Evolutionary conservation across 139 green algal species (phyloP).

Genomic region (Chlamydomonas eustigma): DNA sequence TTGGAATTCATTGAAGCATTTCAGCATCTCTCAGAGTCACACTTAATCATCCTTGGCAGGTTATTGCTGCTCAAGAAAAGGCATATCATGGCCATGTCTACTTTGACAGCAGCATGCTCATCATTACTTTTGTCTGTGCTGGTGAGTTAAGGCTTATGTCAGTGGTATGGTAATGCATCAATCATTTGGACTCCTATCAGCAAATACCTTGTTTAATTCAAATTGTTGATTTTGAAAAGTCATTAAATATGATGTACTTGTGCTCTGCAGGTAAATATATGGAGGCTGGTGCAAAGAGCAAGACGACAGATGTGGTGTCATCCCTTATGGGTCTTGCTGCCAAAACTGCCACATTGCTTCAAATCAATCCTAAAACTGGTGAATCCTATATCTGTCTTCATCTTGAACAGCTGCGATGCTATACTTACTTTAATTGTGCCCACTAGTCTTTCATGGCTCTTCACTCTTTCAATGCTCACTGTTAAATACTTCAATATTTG

Average conservation of each 20-base stretch:
- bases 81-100: constrained; percentile 37
- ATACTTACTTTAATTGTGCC: no score
- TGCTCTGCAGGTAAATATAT: constrained; percentile 72
- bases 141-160: constrained; percentile 36
- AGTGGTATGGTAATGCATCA: not conserved
- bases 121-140: constrained; percentile 94
- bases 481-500: no score
- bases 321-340: constrained; percentile 78
- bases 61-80: not conserved
- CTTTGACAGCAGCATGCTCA: constrained; percentile 93
- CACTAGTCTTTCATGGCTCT: no score
- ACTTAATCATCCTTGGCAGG: no score
- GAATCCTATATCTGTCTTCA: not conserved
- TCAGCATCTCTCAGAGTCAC: no score
- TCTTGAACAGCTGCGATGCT: no score
- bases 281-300: constrained; percentile 34
- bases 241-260: no score
- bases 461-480: no score
- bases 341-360: constrained; percentile 69
- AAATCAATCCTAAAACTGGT: constrained; percentile 11
- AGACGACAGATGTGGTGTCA: constrained; percentile 67
- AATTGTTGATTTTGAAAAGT: no score
- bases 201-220: no score
- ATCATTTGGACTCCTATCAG: no score
- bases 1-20: no score